Base-by-base conservation (phyloP, 176 grass and related monocot species). In the Lolium perenne region DNA sequence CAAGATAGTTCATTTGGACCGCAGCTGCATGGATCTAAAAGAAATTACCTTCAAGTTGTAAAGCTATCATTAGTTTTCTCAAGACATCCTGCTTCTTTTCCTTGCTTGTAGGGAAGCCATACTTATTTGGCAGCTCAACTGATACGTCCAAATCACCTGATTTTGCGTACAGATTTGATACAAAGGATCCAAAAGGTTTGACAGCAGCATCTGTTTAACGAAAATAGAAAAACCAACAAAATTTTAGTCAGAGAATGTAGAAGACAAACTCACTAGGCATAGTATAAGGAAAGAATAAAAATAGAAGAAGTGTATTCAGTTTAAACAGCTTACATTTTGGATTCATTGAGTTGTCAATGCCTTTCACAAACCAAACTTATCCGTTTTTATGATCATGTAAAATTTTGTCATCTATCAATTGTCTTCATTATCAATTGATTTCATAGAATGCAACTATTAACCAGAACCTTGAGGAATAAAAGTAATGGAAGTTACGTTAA, bases 121-220 rank as follows among this genome's bases (percentile, higher is more conserved):
- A 79, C 18, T 6, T 32, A 82, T 53, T 80, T 13, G 65, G 1
- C 35, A 89, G 79, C 72, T 92, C 76, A 74, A 98, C 71, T 45
- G 96, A 98, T 69, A 98, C 78, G 87, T 98, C 96, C 85, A 98
- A 87, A 84, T 98, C 96, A 10, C 96, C 93, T 69, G 91, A 95
- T 85, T 94, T 95, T 23, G 88, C 77, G 46, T 98, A 98, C 62
- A 98, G 93, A 43, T 95, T 81, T 22, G 96, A 95, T 84, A 92
- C 51, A 89, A 95, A 98, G 65, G 96, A 98, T 82, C 93, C 96
- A 92, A 95, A 98, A 38, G 96, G 90, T 83, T 77, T 79, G 29
- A 95, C 88, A 70, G 58, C 73, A 71, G 76, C 81, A 84, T 82
- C 93, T 98, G 83, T 80, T 29, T 46, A 76, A 79, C 32, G 79